phyloP scores from a whole-genome alignment of 768 basidiomycete species.

The Naematelia aurantialba region DNA sequence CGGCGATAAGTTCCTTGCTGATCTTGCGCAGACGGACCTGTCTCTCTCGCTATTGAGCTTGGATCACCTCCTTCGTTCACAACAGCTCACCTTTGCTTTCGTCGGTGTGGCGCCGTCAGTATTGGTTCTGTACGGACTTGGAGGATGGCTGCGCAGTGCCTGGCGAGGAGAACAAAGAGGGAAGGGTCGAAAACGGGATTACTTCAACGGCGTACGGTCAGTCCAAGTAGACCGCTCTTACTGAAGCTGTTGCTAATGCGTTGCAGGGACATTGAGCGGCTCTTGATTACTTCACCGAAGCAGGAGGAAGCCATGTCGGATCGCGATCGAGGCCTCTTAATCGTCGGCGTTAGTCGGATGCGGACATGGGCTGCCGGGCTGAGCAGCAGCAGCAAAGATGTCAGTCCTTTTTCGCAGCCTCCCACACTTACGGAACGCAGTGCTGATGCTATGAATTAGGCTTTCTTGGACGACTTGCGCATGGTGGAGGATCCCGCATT shows the following conservation, averaged over 20 bases:
- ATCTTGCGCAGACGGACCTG: conserved; percentile 68
- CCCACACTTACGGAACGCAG: background rate
- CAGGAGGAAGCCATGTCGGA: conserved; percentile 43
- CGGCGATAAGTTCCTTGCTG: conserved; percentile 1
- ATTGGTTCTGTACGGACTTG: conserved; percentile 67
- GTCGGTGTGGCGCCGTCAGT: conserved; percentile 91
- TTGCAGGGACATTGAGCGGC: conserved; percentile 41
- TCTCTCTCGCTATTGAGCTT: conserved; percentile 85
- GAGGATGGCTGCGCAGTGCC: conserved; percentile 57
- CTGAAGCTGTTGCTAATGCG: background rate
- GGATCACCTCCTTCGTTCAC: conserved; percentile 86
- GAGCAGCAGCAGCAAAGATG: conserved; percentile 27
- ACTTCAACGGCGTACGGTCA: conserved; percentile 65
- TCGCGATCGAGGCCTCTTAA: conserved; percentile 42
- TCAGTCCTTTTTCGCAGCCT: conserved; percentile 1
- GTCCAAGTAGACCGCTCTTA: too few relatives aligned
- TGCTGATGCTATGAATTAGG: conserved; percentile 47
- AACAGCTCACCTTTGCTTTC: conserved; percentile 93
- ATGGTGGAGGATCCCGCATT: conserved; percentile 74
- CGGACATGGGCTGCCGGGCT: conserved; percentile 47
- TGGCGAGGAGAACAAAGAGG: conserved; percentile 60
- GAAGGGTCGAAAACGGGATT: conserved; percentile 57
- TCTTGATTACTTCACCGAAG: conserved; percentile 41
- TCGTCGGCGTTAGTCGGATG: conserved; percentile 44
- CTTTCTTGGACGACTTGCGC: conserved; percentile 78